These are phyloP conservation scores for Blechomonas ayalai DNA, from an alignment of 208 protist genomes.

Conservation along the genomic window DNA sequence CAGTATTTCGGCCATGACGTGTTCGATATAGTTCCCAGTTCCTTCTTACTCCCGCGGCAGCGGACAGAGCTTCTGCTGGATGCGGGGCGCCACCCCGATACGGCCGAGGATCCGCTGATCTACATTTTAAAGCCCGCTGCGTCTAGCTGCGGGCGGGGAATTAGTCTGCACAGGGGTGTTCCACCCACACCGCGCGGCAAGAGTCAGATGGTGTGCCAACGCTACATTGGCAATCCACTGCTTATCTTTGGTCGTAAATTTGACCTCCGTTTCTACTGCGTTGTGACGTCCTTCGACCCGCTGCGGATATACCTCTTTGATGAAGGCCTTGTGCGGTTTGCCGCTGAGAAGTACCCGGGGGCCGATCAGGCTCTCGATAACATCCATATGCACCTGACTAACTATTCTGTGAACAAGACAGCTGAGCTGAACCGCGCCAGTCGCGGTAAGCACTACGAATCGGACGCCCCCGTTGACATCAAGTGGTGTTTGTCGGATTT, in stretches of 20 bases:
- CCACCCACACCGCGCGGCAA: conserved; percentile 54
- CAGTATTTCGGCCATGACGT: conserved; percentile 53
- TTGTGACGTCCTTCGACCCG: conserved; percentile 87
- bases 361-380: conserved; percentile 71
- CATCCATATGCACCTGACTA: conserved; percentile 94
- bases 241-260: conserved; percentile 93
- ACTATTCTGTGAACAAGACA: conserved; percentile 96
- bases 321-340: conserved; percentile 94
- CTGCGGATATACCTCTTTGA: conserved; percentile 89
- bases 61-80: conserved; percentile 48
- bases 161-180: conserved; percentile 58
- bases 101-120: conserved; percentile 50
- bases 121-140: conserved; percentile 88
- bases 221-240: conserved; percentile 91
- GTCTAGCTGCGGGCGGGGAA: conserved; percentile 86
- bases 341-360: conserved; percentile 88
- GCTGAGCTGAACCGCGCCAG: conserved; percentile 58
- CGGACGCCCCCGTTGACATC: conserved; percentile 78
- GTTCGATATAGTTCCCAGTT: conserved; percentile 77
- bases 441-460: conserved; percentile 52
- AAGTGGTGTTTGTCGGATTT: conserved; percentile 88
- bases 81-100: conserved; percentile 45
- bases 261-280: conserved; percentile 92
- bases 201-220: conserved; percentile 83
- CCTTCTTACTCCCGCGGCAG: conserved; percentile 83